Base-by-base conservation (phyloP, 2,329 filamentous ascomycete genomes). In the Aspergillus ruber region DNA sequence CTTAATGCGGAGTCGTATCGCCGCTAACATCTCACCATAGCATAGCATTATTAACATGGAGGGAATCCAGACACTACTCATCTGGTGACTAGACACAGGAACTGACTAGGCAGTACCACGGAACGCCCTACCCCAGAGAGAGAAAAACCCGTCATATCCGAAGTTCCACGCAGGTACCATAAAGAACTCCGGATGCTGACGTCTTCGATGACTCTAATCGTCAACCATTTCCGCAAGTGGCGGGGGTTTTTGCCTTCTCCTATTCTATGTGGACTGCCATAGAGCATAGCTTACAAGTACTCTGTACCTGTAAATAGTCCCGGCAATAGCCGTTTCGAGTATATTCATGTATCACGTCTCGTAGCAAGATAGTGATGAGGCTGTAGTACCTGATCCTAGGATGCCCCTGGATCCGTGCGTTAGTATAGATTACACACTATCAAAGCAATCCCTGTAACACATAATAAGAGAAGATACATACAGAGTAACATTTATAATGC, bases 401-500 rank as follows among this genome's bases (percentile, higher is more conserved):
- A 39, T 18, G n/a, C 15, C 36, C 36, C 36, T 39, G 36, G 36
- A 39, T 39, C 17, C 36, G 36, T 39, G 36, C 36, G 17, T 39
- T 12, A 20, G n/a, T 17, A 39, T 17, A 39, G 40, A 42, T 12
- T 42, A 25, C 21, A 21, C 21, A 21, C 8, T 29, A 29, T 13
- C 10, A 39, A 39, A 39, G 18, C 12, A 42, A 15, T 39, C 36
- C 36, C 33, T n/a, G 33, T 35, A 23, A 18, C 17, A 41, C 38
- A 41, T 13, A 3, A 23, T 18, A 13, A 23, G 18, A 23, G 21
- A 41, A 6, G 9, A 5, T 20, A 12, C 17, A 41, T 20, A 41
- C 38, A 12, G n/a, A 39, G 17, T 39, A 39, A 12, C 36, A 39
- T 3, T 23, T 63, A 67, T 41, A 81, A 54, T n/a, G 70, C 65